Percentiles rank a stretch among this genome's conserved stretches.
These are phyloP conservation scores for Hibiscus syriacus DNA, from an alignment of 345 rosid species.

Conservation along the genomic window DNA sequence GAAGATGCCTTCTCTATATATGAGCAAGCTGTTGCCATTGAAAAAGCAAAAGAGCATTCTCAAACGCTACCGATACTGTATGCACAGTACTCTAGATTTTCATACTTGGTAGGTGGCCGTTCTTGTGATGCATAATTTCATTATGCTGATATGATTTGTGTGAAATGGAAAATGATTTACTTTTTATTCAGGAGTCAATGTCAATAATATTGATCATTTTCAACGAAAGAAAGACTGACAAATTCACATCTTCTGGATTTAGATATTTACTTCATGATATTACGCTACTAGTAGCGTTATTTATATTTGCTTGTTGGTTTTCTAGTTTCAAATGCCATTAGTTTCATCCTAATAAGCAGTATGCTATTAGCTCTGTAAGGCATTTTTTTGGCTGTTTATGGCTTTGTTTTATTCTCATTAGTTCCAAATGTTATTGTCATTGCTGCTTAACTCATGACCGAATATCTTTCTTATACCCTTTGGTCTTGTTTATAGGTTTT, in stretches of 20 bases:
- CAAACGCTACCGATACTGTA: constrained; percentile 65
- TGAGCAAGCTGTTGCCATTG: constrained; percentile 91
- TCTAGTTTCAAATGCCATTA: background rate
- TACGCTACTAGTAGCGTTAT: background rate
- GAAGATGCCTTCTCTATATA: constrained; percentile 70
- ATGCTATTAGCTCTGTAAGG: background rate
- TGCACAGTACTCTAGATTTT: constrained; percentile 82
- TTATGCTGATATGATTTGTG: too few species aligned
- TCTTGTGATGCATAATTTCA: background rate
- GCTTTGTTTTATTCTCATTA: background rate
- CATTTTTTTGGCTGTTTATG: background rate
- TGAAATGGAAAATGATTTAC: background rate
- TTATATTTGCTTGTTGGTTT: background rate
- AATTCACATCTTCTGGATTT: background rate
- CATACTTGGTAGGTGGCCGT: constrained; percentile 51
- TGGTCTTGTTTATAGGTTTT: constrained; percentile 33
- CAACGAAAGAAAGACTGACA: too few species aligned
- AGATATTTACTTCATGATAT: background rate
- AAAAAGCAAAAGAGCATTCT: constrained; percentile 87
- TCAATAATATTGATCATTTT: background rate
- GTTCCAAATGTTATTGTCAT: background rate
- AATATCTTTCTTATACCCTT: background rate
- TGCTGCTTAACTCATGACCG: background rate
- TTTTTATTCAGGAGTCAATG: background rate
- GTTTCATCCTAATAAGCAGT: background rate